Evolutionary conservation across 768 basidiomycete genomes (phyloP).

Genomic region (Termitomyces sp.): DNA sequence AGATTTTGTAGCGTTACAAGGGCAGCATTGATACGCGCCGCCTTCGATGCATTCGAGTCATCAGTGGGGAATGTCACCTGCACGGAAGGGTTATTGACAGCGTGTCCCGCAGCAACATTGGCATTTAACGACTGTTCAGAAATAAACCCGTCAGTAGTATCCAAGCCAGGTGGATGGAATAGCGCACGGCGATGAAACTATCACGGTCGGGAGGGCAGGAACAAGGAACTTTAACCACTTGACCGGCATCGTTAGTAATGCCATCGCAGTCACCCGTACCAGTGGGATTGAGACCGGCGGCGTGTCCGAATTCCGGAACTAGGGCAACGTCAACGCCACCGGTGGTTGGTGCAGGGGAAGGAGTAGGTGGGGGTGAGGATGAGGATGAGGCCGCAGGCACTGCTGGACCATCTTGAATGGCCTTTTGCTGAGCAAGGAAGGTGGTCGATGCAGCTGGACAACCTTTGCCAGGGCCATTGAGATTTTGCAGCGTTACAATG

Average conservation of each 20-base stretch:
- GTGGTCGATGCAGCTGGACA: constrained; percentile 68
- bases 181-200: constrained; percentile 45
- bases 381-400: constrained; percentile 14
- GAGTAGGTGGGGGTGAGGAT: constrained; percentile 18
- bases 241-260: constrained; percentile 45
- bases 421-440: constrained; percentile 42
- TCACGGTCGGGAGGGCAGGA: constrained; percentile 56
- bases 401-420: constrained; percentile 31
- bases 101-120: constrained; percentile 61
- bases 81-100: constrained; percentile 57
- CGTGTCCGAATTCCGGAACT: constrained; percentile 56
- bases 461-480: constrained; percentile 62
- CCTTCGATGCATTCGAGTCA: constrained; percentile 46
- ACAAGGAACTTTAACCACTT: constrained; percentile 63
- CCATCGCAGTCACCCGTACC: constrained; percentile 75
- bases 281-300: constrained; percentile 57
- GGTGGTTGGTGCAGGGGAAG: constrained; percentile 20
- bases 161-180: not conserved
- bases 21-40: constrained; percentile 56
- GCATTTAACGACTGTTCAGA: constrained; percentile 38
- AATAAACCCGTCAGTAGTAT: not conserved
- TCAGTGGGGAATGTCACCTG: constrained; percentile 62
- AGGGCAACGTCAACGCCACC: constrained; percentile 48
- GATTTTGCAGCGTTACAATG: constrained; percentile 69
- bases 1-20: constrained; percentile 71